These are phyloP conservation scores for Eugenia klotzschiana DNA, from an alignment of 441 rosid species.

Conservation along the genomic window DNA sequence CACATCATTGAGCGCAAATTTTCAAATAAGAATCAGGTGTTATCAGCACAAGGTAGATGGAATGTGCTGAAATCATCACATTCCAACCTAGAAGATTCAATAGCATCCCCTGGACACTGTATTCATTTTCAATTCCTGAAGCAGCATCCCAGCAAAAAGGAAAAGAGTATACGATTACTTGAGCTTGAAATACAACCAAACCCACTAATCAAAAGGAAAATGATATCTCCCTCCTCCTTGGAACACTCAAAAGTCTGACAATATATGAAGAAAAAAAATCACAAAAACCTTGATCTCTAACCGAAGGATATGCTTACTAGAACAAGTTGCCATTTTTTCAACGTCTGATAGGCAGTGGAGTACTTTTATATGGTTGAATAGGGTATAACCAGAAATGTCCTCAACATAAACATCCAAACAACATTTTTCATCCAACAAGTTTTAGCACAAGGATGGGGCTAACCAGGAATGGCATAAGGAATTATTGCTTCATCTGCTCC, in stretches of 20 bases:
- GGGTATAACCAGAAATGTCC: not conserved
- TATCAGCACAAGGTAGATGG: not conserved
- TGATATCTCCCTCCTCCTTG: not conserved
- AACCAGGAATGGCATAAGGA: conserved; percentile 72
- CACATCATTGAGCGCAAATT: not conserved
- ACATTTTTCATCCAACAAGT: not conserved
- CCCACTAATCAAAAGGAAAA: not conserved
- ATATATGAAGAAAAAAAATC: not conserved
- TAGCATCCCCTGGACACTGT: not conserved
- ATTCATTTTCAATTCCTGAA: too few species aligned
- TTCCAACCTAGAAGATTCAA: not conserved
- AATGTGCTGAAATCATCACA: not conserved
- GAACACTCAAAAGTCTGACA: not conserved
- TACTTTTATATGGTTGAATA: not conserved
- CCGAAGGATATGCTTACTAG: not conserved
- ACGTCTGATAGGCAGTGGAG: not conserved
- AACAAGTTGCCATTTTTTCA: not conserved
- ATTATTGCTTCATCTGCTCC: conserved; percentile 97
- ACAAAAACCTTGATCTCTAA: not conserved
- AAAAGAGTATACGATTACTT: not conserved
- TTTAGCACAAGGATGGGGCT: conserved; percentile 7
- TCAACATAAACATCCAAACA: not conserved
- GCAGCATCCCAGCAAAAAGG: not conserved
- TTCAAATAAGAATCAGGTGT: not conserved
- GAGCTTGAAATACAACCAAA: not conserved